Base-by-base conservation (phyloP, 371 early-diverging fungal genomes). In the Capillidium heterosporum region DNA sequence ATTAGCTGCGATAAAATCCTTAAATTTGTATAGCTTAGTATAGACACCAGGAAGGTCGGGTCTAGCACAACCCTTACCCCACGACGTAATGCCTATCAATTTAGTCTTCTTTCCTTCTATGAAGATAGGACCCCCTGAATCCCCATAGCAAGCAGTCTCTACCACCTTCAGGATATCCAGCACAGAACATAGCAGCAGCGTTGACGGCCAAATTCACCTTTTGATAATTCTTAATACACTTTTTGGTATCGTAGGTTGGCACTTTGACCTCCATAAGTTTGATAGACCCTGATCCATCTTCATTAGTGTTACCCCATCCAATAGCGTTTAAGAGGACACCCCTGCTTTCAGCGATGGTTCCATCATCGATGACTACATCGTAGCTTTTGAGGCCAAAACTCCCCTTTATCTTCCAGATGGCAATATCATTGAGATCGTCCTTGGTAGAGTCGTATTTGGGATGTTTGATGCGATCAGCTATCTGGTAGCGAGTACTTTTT, bases 121-220 rank as follows among this genome's bases (percentile, higher is more conserved):
- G 24, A 55, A 55, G 2, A 55, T 24, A 2, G 56, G 56, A 29
- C 56, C 56, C 10, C 56, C 56, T 17, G 41, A 41, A n/a, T 55
- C 56, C 10, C 56, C 56, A 3, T 41, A 27, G 41, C 56, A 55
- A 4, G 42, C 31, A n/a, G 42, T 55, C 56, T 29, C 5, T 35
- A 24, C 56, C 56, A 17, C 41, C 56, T 13, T 55, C 50, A 29
- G 50, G 41, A 21, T 24, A 41, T 4, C 56, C 56, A 35, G 56
- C 56, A 28, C 56, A 55, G 41, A 55, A 24, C 26, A 27, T 19
- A 29, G 42, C 42, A n/a, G 3, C 24, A 27, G 2, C 4, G 29
- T 49, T 29, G 2, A 49, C 50, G 27, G 7, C 19, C 26, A 23
- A 23, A 27, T 49, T 49, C 15, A 26, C 32, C 11, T 8, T 24